Percentiles rank a stretch among this genome's conserved stretches.
Conservation (phyloP, 176 grass and related monocot species). For the Neostapfia colusana region DNA sequence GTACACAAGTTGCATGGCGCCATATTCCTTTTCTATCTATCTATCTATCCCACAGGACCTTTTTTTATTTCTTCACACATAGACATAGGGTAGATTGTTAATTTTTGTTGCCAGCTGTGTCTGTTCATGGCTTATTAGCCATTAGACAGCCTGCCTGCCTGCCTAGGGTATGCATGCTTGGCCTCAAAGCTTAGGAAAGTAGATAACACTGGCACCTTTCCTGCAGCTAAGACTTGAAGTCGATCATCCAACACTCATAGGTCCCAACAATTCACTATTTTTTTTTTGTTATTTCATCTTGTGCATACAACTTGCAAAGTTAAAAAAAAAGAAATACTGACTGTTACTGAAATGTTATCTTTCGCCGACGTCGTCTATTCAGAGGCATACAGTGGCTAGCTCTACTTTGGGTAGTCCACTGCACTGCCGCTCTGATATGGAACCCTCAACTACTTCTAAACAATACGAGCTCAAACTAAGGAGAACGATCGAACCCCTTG, state of each 20-base stretch:
- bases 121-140: constrained; percentile 46
- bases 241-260: constrained; percentile 50
- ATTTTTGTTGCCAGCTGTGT: constrained; percentile 47
- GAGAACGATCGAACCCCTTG: constrained; percentile 24
- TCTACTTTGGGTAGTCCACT: constrained; percentile 30
- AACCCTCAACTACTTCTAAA: constrained; percentile 23
- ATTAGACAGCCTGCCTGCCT: constrained; percentile 23
- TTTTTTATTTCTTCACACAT: constrained; percentile 37
- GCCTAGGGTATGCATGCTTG: constrained; percentile 40
- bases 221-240: constrained; percentile 36
- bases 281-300: constrained; percentile 18
- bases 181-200: constrained; percentile 44
- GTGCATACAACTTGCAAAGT: constrained; percentile 9
- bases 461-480: constrained; percentile 32
- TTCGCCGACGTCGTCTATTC: constrained; percentile 19
- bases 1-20: constrained; percentile 43
- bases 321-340: constrained; percentile 6
- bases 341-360: constrained; percentile 27
- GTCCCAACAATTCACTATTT: constrained; percentile 21
- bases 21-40: constrained; percentile 54
- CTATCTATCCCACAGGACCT: constrained; percentile 37
- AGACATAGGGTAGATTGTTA: constrained; percentile 35
- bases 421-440: neutral
- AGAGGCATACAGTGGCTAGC: constrained; percentile 28
- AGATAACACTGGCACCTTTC: constrained; percentile 40